These are phyloP conservation scores for Capsicum pubescens DNA, from an alignment of 257 asterid species.

Conservation along the genomic window DNA sequence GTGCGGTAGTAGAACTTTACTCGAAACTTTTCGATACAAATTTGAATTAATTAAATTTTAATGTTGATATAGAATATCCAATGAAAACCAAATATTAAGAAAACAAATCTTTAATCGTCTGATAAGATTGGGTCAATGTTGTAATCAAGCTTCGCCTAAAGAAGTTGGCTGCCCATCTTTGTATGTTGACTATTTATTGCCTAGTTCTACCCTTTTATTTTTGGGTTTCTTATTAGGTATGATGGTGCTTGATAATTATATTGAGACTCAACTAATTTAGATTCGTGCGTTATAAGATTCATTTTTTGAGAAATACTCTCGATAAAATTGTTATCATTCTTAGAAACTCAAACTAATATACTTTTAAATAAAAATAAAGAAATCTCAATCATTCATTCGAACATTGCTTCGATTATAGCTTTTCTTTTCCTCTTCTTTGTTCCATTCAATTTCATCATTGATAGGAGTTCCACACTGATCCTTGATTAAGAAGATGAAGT, in stretches of 20 bases:
- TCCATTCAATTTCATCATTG: not conserved
- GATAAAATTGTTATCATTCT: no score
- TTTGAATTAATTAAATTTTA: no score
- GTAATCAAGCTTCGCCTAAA: not conserved
- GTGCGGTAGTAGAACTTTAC: no score
- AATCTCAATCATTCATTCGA: not conserved
- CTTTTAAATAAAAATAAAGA: not conserved
- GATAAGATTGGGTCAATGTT: not conserved
- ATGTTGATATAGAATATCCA: no score
- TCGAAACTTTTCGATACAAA: no score
- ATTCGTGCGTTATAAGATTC: no score
- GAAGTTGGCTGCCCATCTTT: not conserved
- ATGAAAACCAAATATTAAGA: no score
- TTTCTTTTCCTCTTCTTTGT: not conserved
- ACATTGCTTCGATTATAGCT: rapidly evolving
- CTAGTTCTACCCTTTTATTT: not conserved
- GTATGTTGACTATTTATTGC: not conserved
- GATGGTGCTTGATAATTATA: no score
- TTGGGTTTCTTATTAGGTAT: not conserved
- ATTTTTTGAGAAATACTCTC: no score
- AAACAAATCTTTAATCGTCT: no score
- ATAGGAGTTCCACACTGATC: not conserved
- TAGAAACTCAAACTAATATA: no score
- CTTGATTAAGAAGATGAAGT: not conserved
- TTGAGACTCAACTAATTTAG: not conserved